Evolutionary conservation across 2,329 filamentous ascomycete genomes (phyloP), one percentile per base, ranked within the genome.

Genomic region (Metarhizium robertsii): DNA sequence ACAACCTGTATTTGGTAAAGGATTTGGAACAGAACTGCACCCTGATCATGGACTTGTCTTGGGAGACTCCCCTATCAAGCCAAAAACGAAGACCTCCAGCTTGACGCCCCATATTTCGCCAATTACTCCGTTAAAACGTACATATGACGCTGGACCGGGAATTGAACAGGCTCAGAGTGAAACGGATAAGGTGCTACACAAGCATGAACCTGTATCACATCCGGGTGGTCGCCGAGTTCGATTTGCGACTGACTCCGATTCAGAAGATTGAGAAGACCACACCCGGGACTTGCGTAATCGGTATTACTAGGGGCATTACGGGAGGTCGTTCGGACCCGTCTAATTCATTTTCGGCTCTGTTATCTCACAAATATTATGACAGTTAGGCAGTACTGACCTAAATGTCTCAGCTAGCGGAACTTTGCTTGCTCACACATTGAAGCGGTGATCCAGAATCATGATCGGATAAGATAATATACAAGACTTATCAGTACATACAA

Each of bases 1-100:
- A 3, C 78, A 79, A 60, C 71, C 68, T 16, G 65, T 84, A 3
- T 84, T 84, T 55, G 75, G 78, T 0, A 68, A 73, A 57, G 77
- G 73, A 2, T 78, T 79, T 55, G 77, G 76, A 6, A 62, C 58
- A 29, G 56, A 59, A 4, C 54, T 69, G 14, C 67, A 78, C 47
- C 74, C 76, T 0, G 75, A 80, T 47, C 76, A 79, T 25, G 78
- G 71, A 13, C 62, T 79, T 42, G 60, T 76, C 32, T 55, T 67
- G 49, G 60, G 62, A 6, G 66, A 68, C 30, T 50, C 49, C 32
- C 56, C 43, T 11, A 46, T 40, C 11, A 40, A 48, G 25, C 42
- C 45, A 16, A 58, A 52, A 20, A 13, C 13, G 42, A 20, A 32
- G 32, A 18, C 32, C 14, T 16, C 46, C 38, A 34, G 16, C 48